Percentiles rank a stretch among this genome's conserved stretches.
These are phyloP conservation scores for Podila minutissima DNA, from an alignment of 192 early-diverging fungal genomes.

Conservation along the genomic window DNA sequence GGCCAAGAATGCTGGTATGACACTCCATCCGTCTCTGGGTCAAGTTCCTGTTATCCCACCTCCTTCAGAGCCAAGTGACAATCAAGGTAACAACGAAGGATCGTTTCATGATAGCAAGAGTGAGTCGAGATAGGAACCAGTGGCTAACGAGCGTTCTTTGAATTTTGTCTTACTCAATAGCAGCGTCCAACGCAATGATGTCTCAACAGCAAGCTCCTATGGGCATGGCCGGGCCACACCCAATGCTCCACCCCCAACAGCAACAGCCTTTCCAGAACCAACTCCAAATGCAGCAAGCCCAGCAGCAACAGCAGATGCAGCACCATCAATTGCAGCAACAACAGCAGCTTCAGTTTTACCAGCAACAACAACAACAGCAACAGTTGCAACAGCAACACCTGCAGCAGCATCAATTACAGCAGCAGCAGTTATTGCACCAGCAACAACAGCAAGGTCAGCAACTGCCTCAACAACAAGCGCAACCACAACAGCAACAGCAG, in stretches of 20 bases:
- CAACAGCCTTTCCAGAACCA: conserved; percentile 12
- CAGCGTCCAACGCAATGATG: not conserved
- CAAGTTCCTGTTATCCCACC: conserved; percentile 29
- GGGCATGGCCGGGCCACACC: conserved; percentile 26
- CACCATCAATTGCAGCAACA: conserved; percentile 21
- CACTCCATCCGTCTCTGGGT: conserved; percentile 39
- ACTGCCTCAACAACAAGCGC: conserved; percentile 13
- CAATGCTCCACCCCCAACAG: conserved; percentile 30
- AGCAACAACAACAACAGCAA: conserved; percentile 24
- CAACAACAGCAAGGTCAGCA: conserved; percentile 35
- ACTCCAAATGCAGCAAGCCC: conserved; percentile 23
- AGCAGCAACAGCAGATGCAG: conserved; percentile 21
- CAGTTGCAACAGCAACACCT: conserved; percentile 28
- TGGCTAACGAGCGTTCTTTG: not conserved
- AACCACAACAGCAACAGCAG: conserved; percentile 23
- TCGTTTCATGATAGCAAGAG: not conserved
- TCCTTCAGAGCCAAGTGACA: conserved; percentile 25
- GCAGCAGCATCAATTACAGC: conserved; percentile 39
- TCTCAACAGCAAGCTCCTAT: conserved; percentile 16
- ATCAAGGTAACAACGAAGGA: conserved; percentile 22
- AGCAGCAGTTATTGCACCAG: conserved; percentile 38
- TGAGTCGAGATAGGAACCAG: not conserved
- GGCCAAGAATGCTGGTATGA: conserved; percentile 39
- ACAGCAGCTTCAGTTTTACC: conserved; percentile 11
- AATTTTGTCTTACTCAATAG: not conserved